Conservation (phyloP, 192 early-diverging fungal genomes). For the Dispira parvispora region DNA sequence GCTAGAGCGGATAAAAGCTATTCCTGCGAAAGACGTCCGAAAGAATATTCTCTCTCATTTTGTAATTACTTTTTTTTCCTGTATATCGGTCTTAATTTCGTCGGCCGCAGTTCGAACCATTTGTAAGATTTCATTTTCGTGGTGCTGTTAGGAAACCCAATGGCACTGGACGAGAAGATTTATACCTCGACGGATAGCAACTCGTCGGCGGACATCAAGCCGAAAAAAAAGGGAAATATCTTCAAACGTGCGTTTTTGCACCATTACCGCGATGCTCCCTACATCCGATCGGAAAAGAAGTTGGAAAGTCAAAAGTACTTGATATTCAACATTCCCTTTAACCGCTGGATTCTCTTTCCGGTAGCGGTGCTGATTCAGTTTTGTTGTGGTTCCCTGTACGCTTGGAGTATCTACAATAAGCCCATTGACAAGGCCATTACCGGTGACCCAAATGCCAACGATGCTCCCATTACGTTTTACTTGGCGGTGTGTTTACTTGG, state of each 20-base stretch:
- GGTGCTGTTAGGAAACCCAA: too few relatives aligned
- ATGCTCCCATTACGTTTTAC: constrained; percentile 42
- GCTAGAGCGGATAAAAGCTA: too few relatives aligned
- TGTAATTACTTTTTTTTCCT: too few relatives aligned
- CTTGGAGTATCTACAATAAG: constrained; percentile 45
- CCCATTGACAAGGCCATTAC: constrained; percentile 32
- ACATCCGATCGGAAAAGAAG: constrained; percentile 14
- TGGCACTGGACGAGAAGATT: too few relatives aligned
- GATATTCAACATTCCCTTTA: constrained; percentile 27
- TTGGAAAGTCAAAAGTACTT: constrained; percentile 17
- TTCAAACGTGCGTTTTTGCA: neutral
- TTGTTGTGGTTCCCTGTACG: constrained; percentile 44
- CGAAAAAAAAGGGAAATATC: neutral
- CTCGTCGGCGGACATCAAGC: too few relatives aligned
- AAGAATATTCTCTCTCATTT: too few relatives aligned
- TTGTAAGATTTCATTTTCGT: too few relatives aligned
- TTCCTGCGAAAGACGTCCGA: too few relatives aligned
- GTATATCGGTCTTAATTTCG: too few relatives aligned
- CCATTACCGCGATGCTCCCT: constrained; percentile 20
- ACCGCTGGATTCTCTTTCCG: constrained; percentile 36
- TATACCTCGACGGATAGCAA: too few relatives aligned
- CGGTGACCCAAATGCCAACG: constrained; percentile 17
- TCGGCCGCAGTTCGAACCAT: too few relatives aligned
- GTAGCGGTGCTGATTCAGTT: constrained; percentile 42
- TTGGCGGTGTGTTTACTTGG: constrained; percentile 41